Percentiles rank a stretch among this genome's conserved stretches.
These are phyloP conservation scores for Sambucus nigra DNA, from an alignment of 129 eudicot genomes.

Conservation along the genomic window DNA sequence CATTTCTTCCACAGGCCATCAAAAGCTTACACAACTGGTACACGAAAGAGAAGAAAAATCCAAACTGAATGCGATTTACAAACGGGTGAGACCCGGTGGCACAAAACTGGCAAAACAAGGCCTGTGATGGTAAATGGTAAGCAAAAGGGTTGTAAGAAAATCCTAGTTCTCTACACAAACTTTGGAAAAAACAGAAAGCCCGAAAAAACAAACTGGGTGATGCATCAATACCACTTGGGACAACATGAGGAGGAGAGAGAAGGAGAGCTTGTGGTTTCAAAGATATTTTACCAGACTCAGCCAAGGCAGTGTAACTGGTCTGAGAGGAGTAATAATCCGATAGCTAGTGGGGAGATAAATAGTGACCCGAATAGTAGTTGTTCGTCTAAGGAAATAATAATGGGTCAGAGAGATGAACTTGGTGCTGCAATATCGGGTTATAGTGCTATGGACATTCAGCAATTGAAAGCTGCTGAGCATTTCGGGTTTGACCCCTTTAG, in stretches of 20 bases:
- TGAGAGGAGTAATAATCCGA: conserved; percentile 22
- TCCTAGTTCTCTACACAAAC: conserved; percentile 85
- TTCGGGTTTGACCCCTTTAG: conserved; percentile 62
- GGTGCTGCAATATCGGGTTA: conserved; percentile 43
- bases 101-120: conserved; percentile 91
- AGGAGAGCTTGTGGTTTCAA: conserved; percentile 94
- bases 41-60: conserved; percentile 88
- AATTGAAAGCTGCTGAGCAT: conserved; percentile 53
- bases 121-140: conserved; percentile 85
- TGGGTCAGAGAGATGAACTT: conserved; percentile 46
- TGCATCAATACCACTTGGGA: conserved; percentile 97
- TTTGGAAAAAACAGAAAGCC: conserved; percentile 95
- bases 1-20: conserved; percentile 99
- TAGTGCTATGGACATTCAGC: conserved; percentile 57
- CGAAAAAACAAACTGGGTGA: conserved; percentile 98
- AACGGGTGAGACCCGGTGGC: conserved; percentile 98
- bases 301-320: conserved; percentile 88
- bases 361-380: conserved; percentile 31
- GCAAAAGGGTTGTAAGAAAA: conserved; percentile 97
- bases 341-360: conserved; percentile 11
- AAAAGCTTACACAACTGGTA: conserved; percentile 95
- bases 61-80: conserved; percentile 92
- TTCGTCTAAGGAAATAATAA: conserved; percentile 46
- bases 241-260: conserved; percentile 91
- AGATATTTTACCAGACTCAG: conserved; percentile 92